These are phyloP conservation scores for Spiromastix sp. DNA, from an alignment of 2,329 filamentous ascomycete genomes.

Conservation along the genomic window DNA sequence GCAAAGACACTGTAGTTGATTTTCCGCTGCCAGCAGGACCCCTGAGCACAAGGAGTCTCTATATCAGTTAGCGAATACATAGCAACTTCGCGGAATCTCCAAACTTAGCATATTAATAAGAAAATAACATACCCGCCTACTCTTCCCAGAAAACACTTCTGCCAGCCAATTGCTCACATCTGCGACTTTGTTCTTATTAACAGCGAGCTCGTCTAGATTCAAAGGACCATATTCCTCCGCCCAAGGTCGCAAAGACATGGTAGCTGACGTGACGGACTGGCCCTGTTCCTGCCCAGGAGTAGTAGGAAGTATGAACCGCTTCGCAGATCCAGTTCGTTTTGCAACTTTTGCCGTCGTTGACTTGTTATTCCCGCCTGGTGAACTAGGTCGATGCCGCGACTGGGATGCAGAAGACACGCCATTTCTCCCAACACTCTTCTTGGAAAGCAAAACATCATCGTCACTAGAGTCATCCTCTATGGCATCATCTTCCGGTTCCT, in stretches of 20 bases:
- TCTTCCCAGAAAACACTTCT: constrained; percentile 54
- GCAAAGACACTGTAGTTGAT: constrained; percentile 70
- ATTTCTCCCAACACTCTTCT: background rate
- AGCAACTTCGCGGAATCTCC: background rate
- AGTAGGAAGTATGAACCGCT: constrained; percentile 19
- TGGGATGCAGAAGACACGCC: constrained; percentile 6
- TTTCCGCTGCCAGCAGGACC: constrained; percentile 88
- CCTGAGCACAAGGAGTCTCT: constrained; percentile 74
- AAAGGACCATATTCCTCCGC: constrained; percentile 70
- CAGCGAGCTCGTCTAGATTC: constrained; percentile 72
- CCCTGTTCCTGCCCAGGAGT: background rate
- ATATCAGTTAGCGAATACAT: constrained; percentile 22
- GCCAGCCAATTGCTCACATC: constrained; percentile 80
- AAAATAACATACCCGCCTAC: constrained; percentile 26
- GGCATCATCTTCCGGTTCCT: constrained; percentile 26
- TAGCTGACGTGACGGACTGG: background rate
- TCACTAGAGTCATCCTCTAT: constrained; percentile 31
- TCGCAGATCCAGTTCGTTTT: constrained; percentile 12
- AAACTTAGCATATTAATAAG: background rate
- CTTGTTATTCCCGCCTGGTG: constrained; percentile 7
- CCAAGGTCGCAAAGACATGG: constrained; percentile 59
- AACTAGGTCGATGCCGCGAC: constrained; percentile 7
- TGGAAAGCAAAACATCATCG: constrained; percentile 20
- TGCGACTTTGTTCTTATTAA: constrained; percentile 86
- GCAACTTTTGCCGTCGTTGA: constrained; percentile 5